Percentiles rank a stretch among this genome's conserved stretches.
Evolutionary conservation across 129 eudicot genomes (phyloP).

Genomic region (Saussurea involucrata): DNA sequence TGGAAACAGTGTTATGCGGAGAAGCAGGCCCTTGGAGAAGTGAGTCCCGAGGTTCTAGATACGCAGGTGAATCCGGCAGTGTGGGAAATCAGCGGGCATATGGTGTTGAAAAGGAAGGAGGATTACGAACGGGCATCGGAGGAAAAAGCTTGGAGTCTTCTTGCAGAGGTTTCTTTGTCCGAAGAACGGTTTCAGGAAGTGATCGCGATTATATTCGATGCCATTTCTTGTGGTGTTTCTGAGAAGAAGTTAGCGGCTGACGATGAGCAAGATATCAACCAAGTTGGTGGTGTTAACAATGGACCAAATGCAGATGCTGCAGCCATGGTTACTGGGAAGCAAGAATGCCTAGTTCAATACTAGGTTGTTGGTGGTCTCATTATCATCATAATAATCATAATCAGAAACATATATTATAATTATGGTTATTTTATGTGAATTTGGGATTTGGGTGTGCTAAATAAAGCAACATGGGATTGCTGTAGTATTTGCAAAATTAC

Average conservation of each 20-base stretch:
- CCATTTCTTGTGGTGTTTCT: slow-evolving; percentile 9
- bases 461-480: slow-evolving; percentile 2
- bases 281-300: slow-evolving; percentile 35
- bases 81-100: slow-evolving; percentile 89
- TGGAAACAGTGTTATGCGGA: slow-evolving; percentile 70
- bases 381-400: no score
- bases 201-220: slow-evolving; percentile 31
- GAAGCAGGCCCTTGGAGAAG: slow-evolving; percentile 75
- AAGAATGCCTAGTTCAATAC: slow-evolving; percentile 51
- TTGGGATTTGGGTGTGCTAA: slow-evolving; percentile 28
- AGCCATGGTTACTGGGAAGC: slow-evolving; percentile 43
- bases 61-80: slow-evolving; percentile 92
- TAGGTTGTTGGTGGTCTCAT: slow-evolving; percentile 12
- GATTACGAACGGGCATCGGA: slow-evolving; percentile 76
- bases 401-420: not conserved
- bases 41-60: slow-evolving; percentile 54
- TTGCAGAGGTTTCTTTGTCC: slow-evolving; percentile 73
- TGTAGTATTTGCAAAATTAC: not conserved
- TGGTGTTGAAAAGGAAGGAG: slow-evolving; percentile 67
- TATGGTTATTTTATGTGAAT: slow-evolving; percentile 5
- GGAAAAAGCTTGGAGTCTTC: slow-evolving; percentile 63
- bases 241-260: slow-evolving; percentile 2
- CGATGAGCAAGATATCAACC: slow-evolving; percentile 48
- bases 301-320: slow-evolving; percentile 20
- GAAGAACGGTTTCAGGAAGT: slow-evolving; percentile 61